phyloP scores from a whole-genome alignment of 1,284 basidiomycete species.

The Trichosporon asahii region DNA sequence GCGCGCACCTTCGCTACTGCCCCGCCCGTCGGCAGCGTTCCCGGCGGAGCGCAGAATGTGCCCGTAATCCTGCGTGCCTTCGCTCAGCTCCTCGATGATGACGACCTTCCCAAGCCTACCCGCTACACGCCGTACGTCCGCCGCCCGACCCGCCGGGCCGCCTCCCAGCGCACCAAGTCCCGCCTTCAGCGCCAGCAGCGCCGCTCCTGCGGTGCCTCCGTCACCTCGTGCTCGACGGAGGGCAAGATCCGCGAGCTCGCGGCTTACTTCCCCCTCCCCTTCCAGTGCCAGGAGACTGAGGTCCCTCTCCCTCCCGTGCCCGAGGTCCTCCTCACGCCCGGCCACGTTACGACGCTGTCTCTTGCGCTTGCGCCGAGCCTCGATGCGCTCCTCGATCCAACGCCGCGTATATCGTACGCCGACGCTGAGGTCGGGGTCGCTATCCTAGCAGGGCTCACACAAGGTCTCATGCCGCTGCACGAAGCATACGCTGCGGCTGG shows the following conservation, averaged over 20 bases:
- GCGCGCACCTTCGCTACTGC: conserved; percentile 37
- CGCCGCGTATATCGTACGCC: conserved; percentile 30
- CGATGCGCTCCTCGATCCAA: conserved; percentile 33
- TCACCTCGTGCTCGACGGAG: not conserved
- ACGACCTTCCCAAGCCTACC: conserved; percentile 33
- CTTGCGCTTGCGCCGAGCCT: conserved; percentile 40
- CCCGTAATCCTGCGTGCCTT: conserved; percentile 42
- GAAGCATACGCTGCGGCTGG: conserved; percentile 34
- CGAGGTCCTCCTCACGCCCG: conserved; percentile 39
- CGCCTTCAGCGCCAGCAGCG: not conserved
- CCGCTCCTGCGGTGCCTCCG: conserved; percentile 6
- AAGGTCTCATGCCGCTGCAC: conserved; percentile 35
- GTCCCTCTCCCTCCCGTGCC: conserved; percentile 31
- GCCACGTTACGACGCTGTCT: conserved; percentile 33
- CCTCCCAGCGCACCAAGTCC: conserved; percentile 3
- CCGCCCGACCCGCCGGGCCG: not conserved
- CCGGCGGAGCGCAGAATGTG: conserved; percentile 25
- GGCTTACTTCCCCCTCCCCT: conserved; percentile 38
- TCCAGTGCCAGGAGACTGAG: conserved; percentile 10
- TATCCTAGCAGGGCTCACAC: conserved; percentile 34
- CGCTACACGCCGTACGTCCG: conserved; percentile 34
- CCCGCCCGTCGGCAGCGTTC: conserved; percentile 20
- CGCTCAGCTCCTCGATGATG: conserved; percentile 32
- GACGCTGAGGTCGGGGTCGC: conserved; percentile 40
- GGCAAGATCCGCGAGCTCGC: conserved; percentile 29